These are phyloP conservation scores for Suhomyces sp. DNA, from an alignment of 805 yeast genomes.

Conservation along the genomic window DNA sequence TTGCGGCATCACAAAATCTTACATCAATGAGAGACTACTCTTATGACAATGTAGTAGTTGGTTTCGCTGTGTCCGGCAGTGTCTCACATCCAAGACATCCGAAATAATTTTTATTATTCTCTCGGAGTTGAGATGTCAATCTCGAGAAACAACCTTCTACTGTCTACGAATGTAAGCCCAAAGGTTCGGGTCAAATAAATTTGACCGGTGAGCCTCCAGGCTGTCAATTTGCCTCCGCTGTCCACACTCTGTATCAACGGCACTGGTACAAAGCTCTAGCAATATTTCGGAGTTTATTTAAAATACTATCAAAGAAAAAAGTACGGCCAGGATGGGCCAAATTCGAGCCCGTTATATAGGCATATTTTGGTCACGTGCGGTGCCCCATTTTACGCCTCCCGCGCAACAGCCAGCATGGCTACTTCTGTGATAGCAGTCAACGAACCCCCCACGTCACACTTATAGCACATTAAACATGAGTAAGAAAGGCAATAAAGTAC, in stretches of 20 bases:
- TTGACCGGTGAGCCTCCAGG: background rate
- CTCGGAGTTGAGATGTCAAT: background rate
- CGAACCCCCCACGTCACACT: background rate
- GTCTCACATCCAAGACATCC: background rate
- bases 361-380: background rate
- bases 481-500: background rate
- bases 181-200: background rate
- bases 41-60: background rate
- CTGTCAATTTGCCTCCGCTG: conserved; percentile 40
- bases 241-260: conserved; percentile 42
- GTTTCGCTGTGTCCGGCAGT: background rate
- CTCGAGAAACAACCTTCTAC: background rate
- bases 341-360: background rate
- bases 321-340: background rate
- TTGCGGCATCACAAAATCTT: background rate
- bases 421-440: background rate
- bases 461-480: background rate
- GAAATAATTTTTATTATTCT: background rate
- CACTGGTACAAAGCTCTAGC: conserved; percentile 40
- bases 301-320: conserved; percentile 23
- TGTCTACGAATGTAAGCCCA: background rate
- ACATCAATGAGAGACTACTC: background rate
- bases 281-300: conserved; percentile 29
- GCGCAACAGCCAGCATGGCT: background rate
- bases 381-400: background rate